Evolutionary conservation across 2,329 filamentous ascomycete genomes (phyloP), one percentile per base, ranked within the genome.

Genomic region (Botrytis tulipae): DNA sequence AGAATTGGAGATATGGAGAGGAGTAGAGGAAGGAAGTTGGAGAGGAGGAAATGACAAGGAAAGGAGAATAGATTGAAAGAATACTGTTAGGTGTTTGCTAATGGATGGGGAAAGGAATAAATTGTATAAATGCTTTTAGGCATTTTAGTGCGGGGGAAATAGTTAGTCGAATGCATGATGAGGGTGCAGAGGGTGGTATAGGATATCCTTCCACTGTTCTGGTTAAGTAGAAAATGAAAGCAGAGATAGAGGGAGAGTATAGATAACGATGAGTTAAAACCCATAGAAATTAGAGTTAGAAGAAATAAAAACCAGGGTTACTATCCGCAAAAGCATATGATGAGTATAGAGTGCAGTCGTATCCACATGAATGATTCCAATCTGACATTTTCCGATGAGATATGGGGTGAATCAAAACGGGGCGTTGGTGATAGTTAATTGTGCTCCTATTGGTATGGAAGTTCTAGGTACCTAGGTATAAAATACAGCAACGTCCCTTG

Each of bases 1-100:
- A 68, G 48, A 62, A 67, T 72, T 18, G 70, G 57, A 37, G 73
- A 76, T 59, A 73, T 66, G 44, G 76, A 75, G 40, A 76, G 74
- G 59, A 62, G 68, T 37, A 75, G 67, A n/a, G 59, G 25, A 18
- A 63, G 35, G 35, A 54, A 35, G 14, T 18, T 32, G 40, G 59
- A 65, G 35, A 54, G 60, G 48, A 60, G 48, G 8, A 67, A 51
- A 29, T 22, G 29, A 57, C 35, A 14, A 1, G n/a, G 8, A 29
- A 37, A 59, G 61, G 40, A 32, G 35, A 22, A 59, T 12, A 48
- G 14, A 48, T n/a, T 66, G 63, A 0, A 6, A n/a, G n/a, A 67
- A 67, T 67, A 32, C 46, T 54, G 2, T 54, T 67, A 40, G 46
- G 63, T 29, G 37, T 54, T 67, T 63, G 25, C 7, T 16, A 40